These are phyloP conservation scores for Leccinum variabile DNA, from an alignment of 1,284 basidiomycete species.

Conservation along the genomic window DNA sequence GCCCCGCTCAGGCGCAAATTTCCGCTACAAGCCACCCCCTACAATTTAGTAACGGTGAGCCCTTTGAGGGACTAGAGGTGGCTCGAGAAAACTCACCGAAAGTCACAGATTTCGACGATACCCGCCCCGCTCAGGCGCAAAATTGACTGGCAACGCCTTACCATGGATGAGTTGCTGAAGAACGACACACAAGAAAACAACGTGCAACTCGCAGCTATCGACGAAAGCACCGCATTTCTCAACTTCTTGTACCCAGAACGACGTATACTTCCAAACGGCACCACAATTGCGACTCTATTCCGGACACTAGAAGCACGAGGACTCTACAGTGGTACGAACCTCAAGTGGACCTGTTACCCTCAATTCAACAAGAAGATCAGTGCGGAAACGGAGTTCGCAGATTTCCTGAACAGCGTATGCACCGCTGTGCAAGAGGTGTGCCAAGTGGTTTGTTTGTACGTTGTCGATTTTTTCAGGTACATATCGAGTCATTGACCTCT, in stretches of 20 bases:
- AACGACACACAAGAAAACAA: background rate
- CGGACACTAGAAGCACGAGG: background rate
- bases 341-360: background rate
- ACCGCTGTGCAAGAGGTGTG: background rate
- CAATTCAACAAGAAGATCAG: background rate
- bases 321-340: background rate
- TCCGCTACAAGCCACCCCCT: background rate
- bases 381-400: background rate
- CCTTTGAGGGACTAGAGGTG: background rate
- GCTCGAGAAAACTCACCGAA: background rate
- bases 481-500: background rate
- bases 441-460: background rate
- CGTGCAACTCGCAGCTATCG: background rate
- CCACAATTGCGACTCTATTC: background rate
- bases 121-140: background rate
- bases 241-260: background rate
- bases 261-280: background rate
- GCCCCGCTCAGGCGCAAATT: background rate
- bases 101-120: background rate
- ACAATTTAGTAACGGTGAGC: background rate
- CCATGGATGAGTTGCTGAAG: background rate
- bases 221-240: background rate
- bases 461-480: background rate
- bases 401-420: background rate
- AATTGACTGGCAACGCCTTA: background rate